Evolutionary conservation across 2,329 filamentous ascomycete genomes (phyloP).

Genomic region (Pseudogymnoascus sp.): DNA sequence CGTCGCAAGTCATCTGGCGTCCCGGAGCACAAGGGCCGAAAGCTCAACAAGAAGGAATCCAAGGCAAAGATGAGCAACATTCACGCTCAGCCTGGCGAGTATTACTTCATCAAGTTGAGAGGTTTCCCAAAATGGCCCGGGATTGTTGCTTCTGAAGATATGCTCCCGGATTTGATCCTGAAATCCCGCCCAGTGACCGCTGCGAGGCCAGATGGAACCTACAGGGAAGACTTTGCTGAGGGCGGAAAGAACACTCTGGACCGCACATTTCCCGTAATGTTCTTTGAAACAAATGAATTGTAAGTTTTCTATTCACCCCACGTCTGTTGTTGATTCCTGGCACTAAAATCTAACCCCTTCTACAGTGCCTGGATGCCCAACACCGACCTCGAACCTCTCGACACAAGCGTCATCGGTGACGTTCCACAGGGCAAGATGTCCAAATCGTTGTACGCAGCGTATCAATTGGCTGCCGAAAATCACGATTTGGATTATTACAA

Average conservation of each 20-base stretch:
- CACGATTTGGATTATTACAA: slow-evolving; percentile 79
- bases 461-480: slow-evolving; percentile 67
- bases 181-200: slow-evolving; percentile 77
- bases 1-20: slow-evolving; percentile 64
- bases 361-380: slow-evolving; percentile 85
- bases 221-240: slow-evolving; percentile 77
- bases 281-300: slow-evolving; percentile 93
- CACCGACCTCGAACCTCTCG: slow-evolving; percentile 68
- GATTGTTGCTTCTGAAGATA: slow-evolving; percentile 87
- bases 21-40: slow-evolving; percentile 64
- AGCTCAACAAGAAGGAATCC: slow-evolving; percentile 77
- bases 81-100: slow-evolving; percentile 81
- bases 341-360: slow-evolving; percentile 14
- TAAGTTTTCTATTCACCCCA: slow-evolving; percentile 43
- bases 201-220: slow-evolving; percentile 71
- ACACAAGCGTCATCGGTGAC: slow-evolving; percentile 60
- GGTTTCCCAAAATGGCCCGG: slow-evolving; percentile 92
- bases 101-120: slow-evolving; percentile 88
- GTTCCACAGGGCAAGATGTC: slow-evolving; percentile 63
- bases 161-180: slow-evolving; percentile 74
- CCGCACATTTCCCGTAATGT: slow-evolving; percentile 91
- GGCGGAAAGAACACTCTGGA: slow-evolving; percentile 79
- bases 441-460: slow-evolving; percentile 72
- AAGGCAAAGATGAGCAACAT: slow-evolving; percentile 61
- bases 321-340: neutral